Evolutionary conservation across 2,329 filamentous ascomycete genomes (phyloP).

Genomic region (Xylariales sp.): DNA sequence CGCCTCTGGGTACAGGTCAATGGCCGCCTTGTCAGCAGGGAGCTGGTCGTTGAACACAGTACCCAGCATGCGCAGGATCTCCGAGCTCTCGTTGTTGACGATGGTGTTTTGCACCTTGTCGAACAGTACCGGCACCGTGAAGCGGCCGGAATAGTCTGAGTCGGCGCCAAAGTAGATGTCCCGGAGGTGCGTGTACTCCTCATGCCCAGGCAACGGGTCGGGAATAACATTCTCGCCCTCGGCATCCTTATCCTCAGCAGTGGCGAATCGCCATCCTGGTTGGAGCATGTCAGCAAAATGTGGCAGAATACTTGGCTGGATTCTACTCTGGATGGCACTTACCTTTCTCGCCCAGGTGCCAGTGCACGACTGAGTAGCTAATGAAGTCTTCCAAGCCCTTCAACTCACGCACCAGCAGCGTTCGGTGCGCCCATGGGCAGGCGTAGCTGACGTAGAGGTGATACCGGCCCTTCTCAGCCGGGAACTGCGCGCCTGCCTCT

Average conservation of each 20-base stretch:
- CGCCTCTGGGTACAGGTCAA: conserved; percentile 64
- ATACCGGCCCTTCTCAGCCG: conserved; percentile 83
- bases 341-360: conserved; percentile 68
- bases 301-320: background rate
- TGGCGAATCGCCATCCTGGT: conserved; percentile 78
- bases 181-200: conserved; percentile 63
- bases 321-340: conserved; percentile 10
- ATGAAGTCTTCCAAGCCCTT: conserved; percentile 91
- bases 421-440: conserved; percentile 89
- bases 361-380: conserved; percentile 78
- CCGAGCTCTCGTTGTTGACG: conserved; percentile 87
- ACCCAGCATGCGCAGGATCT: conserved; percentile 90
- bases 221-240: conserved; percentile 61
- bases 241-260: conserved; percentile 49
- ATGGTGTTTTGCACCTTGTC: conserved; percentile 72
- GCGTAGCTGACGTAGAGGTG: conserved; percentile 95
- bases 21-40: conserved; percentile 49
- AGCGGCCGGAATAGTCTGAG: conserved; percentile 69
- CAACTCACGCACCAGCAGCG: conserved; percentile 80
- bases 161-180: conserved; percentile 77
- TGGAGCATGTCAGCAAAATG: background rate
- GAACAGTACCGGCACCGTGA: conserved; percentile 84
- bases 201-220: conserved; percentile 66
- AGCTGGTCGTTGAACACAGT: conserved; percentile 73
- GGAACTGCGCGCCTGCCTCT: conserved; percentile 68